These are phyloP conservation scores for Microstroma glucosiphilum DNA, from an alignment of 1,284 basidiomycete genomes.

Conservation along the genomic window DNA sequence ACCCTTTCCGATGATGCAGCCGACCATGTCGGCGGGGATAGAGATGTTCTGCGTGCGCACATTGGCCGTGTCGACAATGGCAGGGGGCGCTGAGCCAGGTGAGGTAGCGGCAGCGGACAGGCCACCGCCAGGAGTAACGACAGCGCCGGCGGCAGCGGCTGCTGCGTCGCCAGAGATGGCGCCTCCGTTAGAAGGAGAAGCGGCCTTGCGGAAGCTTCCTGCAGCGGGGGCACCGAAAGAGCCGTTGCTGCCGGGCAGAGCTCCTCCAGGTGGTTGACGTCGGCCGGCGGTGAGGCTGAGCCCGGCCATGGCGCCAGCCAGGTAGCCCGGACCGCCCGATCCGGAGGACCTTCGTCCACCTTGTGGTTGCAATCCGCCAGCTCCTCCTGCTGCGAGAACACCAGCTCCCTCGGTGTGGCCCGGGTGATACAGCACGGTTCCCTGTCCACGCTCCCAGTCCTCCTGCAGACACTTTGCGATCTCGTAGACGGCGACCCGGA, in stretches of 20 bases:
- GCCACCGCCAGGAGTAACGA: conserved; percentile 41
- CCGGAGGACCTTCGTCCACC: conserved; percentile 21
- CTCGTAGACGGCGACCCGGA: conserved; percentile 84
- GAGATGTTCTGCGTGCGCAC: conserved; percentile 97
- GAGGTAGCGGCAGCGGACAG: conserved; percentile 14
- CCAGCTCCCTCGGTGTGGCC: conserved; percentile 51
- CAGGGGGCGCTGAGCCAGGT: conserved; percentile 17
- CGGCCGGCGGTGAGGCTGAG: conserved; percentile 15
- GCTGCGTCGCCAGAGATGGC: conserved; percentile 11
- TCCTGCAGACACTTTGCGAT: conserved; percentile 91
- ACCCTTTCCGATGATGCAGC: conserved; percentile 70
- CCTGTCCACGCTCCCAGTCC: conserved; percentile 85
- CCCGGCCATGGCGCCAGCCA: conserved; percentile 38
- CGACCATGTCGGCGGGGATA: conserved; percentile 85
- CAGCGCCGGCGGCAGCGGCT: conserved; percentile 32
- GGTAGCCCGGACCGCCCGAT: conserved; percentile 37
- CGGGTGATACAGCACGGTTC: conserved; percentile 92
- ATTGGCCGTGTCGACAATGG: conserved; percentile 55
- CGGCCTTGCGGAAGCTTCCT: background rate
- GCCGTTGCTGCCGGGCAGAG: background rate
- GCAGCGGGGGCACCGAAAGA: too few species aligned
- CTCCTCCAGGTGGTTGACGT: background rate
- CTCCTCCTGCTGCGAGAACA: conserved; percentile 55
- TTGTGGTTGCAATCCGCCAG: conserved; percentile 41
- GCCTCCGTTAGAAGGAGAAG: conserved; percentile 1